Evolutionary conservation across 2,329 filamentous ascomycete species (phyloP).

Genomic region (Aspergillus ruber): DNA sequence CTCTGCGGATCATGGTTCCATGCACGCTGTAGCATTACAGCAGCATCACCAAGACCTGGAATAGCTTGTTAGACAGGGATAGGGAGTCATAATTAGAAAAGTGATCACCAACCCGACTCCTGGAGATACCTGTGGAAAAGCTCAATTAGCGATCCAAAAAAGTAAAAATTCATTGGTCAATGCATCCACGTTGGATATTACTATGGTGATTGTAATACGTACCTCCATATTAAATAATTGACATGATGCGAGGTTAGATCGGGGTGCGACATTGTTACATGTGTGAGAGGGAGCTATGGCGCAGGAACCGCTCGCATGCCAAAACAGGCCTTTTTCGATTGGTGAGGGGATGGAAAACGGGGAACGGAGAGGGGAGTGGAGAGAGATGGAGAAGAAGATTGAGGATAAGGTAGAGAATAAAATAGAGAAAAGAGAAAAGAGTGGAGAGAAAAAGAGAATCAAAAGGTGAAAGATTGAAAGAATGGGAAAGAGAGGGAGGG

Average conservation of each 20-base stretch:
- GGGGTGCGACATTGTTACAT: constrained; percentile 40
- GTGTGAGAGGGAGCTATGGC: constrained; percentile 29
- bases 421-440: constrained; percentile 6
- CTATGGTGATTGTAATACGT: constrained; percentile 20
- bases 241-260: constrained; percentile 52
- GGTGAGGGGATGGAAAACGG: not conserved
- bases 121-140: constrained; percentile 43
- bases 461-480: constrained; percentile 3
- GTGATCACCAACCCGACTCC: constrained; percentile 44
- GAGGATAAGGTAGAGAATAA: constrained; percentile 5
- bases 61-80: constrained; percentile 10
- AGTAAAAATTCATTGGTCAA: no score
- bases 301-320: constrained; percentile 21
- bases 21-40: constrained; percentile 54
- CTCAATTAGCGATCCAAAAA: constrained; percentile 7
- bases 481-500: constrained; percentile 3
- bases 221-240: constrained; percentile 65
- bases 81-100: constrained; percentile 1
- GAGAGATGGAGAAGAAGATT: constrained; percentile 10
- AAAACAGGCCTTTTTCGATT: constrained; percentile 19
- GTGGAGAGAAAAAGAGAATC: not conserved
- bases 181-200: no score
- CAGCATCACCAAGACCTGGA: constrained; percentile 52
- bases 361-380: constrained; percentile 1
- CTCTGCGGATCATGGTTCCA: constrained; percentile 58